phyloP scores from a whole-genome alignment of 208 protist species.

The Balamuthia mandrillaris region DNA sequence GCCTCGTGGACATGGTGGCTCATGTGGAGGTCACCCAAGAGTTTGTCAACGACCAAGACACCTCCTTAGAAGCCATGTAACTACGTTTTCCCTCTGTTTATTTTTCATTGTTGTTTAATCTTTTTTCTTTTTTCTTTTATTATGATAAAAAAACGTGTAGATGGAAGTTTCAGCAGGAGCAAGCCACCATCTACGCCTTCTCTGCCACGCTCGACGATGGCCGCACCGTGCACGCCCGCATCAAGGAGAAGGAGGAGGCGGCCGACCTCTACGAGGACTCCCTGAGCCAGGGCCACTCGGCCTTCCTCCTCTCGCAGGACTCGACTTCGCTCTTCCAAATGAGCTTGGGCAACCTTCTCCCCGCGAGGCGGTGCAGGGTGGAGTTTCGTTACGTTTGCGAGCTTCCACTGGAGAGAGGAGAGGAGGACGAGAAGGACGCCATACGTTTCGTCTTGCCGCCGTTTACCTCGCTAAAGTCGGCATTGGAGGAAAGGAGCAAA shows the following conservation, averaged over 20 bases:
- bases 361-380: constrained; percentile 20
- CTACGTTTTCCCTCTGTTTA: no score
- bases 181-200: neutral
- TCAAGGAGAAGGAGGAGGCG: constrained; percentile 26
- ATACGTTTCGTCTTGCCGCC: no score
- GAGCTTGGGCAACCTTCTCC: neutral
- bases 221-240: neutral
- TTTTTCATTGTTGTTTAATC: no score
- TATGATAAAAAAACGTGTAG: neutral
- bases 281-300: neutral
- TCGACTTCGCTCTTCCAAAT: neutral
- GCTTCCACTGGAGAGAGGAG: constrained; percentile 34
- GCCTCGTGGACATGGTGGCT: neutral
- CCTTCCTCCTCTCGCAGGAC: neutral
- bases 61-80: neutral
- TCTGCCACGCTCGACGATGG: neutral
- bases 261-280: neutral
- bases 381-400: constrained; percentile 52
- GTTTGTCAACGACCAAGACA: neutral
- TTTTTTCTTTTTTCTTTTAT: no score
- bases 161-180: constrained; percentile 7
- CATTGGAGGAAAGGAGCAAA: no score
- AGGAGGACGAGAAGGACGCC: no score
- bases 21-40: constrained; percentile 21
- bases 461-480: no score